These are phyloP conservation scores for Dactylella cylindrospora DNA, from an alignment of 2,329 filamentous ascomycete species.

Conservation along the genomic window DNA sequence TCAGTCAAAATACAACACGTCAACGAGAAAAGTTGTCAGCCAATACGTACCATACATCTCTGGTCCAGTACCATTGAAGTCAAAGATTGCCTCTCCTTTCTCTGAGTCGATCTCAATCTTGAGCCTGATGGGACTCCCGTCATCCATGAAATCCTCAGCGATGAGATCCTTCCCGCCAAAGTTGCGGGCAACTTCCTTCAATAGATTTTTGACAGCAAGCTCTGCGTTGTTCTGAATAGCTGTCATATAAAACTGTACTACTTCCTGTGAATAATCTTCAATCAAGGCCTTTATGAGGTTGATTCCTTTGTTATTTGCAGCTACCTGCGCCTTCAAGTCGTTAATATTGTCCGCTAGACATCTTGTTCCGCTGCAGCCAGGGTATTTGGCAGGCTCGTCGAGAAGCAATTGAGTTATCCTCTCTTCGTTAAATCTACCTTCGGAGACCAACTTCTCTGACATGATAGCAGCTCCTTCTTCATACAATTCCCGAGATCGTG, in stretches of 20 bases:
- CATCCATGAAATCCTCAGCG: constrained; percentile 82
- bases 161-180: constrained; percentile 71
- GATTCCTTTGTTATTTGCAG: constrained; percentile 83
- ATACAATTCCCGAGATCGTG: constrained; percentile 66
- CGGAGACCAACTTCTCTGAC: constrained; percentile 70
- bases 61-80: constrained; percentile 75
- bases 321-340: constrained; percentile 82
- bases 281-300: constrained; percentile 73
- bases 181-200: constrained; percentile 69
- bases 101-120: constrained; percentile 72
- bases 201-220: constrained; percentile 69
- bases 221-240: constrained; percentile 81
- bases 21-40: too few species aligned
- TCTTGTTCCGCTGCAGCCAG: constrained; percentile 75
- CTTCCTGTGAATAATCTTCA: constrained; percentile 72
- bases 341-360: constrained; percentile 81
- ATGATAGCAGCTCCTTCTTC: constrained; percentile 68
- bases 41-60: constrained; percentile 68
- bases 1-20: neutral
- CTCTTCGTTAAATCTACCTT: constrained; percentile 76
- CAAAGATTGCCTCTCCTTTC: constrained; percentile 74
- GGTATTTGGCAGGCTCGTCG: constrained; percentile 70
- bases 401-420: constrained; percentile 71
- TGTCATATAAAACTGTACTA: constrained; percentile 80
- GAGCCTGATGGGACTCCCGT: constrained; percentile 75